Evolutionary conservation across 345 rosid genomes (phyloP).

Genomic region (Microthlaspi erraticum): DNA sequence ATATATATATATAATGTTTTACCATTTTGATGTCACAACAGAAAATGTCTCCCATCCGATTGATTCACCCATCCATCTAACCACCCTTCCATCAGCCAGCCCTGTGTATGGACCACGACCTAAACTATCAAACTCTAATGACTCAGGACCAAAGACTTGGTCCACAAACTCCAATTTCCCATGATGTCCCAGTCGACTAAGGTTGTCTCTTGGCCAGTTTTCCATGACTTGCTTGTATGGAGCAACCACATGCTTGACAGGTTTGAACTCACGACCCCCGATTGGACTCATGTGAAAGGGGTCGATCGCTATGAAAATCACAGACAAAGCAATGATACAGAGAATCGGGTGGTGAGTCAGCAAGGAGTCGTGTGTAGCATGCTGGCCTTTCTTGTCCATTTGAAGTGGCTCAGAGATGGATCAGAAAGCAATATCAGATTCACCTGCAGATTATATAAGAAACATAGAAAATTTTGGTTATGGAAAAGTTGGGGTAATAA

Average conservation of each 20-base stretch:
- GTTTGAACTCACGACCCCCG: slow-evolving; percentile 75
- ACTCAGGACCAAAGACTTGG: slow-evolving; percentile 89
- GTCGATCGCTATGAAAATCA: slow-evolving; percentile 71
- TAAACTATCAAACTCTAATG: slow-evolving; percentile 76
- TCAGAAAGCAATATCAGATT: slow-evolving; percentile 28
- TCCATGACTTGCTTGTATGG: slow-evolving; percentile 84
- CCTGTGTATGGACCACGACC: slow-evolving; percentile 96
- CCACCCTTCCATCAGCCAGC: slow-evolving; percentile 86
- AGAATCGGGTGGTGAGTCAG: slow-evolving; percentile 57
- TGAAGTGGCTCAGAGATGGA: slow-evolving; percentile 27
- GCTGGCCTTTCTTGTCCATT: slow-evolving; percentile 63
- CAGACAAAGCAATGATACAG: slow-evolving; percentile 49
- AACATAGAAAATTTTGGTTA: slow-evolving; percentile 24
- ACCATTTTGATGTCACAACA: slow-evolving; percentile 75
- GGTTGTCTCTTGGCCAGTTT: slow-evolving; percentile 84
- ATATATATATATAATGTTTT: slow-evolving; percentile 41
- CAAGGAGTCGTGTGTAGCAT: slow-evolving; percentile 46
- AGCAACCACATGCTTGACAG: slow-evolving; percentile 85
- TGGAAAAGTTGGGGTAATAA: slow-evolving; percentile 24
- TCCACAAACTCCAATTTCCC: slow-evolving; percentile 82
- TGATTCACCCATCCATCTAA: slow-evolving; percentile 93
- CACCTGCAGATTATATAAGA: slow-evolving; percentile 37
- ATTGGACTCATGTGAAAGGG: slow-evolving; percentile 79
- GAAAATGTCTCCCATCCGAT: slow-evolving; percentile 94
- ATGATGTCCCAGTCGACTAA: slow-evolving; percentile 54